A percentile compares a stretch with the other conserved stretches of the same genome.
Conservation (phyloP, 305 asterid species). For the Solanum hybrid region DNA sequence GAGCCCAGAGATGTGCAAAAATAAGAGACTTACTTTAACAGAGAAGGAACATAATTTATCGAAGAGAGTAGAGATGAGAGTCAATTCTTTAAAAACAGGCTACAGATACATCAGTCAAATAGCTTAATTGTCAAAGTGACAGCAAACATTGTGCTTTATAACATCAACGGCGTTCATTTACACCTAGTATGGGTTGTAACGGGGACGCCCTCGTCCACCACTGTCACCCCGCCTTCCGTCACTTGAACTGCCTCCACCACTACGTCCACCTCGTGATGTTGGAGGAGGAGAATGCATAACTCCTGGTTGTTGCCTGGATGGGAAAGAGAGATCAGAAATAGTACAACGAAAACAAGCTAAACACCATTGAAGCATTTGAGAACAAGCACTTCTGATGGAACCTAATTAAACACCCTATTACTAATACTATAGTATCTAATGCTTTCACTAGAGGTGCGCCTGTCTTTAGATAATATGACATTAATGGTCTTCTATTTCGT, state of each 20-base stretch:
- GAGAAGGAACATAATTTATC: neutral
- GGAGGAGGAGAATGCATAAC: constrained; percentile 45
- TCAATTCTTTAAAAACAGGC: neutral
- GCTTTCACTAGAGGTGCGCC: neutral
- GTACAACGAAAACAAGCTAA: neutral
- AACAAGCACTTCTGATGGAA: neutral
- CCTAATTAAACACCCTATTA: neutral
- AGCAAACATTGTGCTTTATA: neutral
- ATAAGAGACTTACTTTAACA: neutral
- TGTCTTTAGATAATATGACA: neutral
- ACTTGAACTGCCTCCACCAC: constrained; percentile 49
- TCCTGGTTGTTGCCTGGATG: constrained; percentile 82
- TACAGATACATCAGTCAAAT: neutral
- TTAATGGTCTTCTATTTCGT: neutral
- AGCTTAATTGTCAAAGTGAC: neutral
- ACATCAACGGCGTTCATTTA: neutral
- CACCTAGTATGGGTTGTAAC: constrained; percentile 64
- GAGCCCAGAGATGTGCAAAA: neutral
- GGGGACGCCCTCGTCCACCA: constrained; percentile 42
- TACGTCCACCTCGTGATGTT: constrained; percentile 54
- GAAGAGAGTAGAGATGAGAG: neutral
- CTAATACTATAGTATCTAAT: neutral
- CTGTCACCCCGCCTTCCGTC: constrained; percentile 61
- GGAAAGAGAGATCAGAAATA: neutral
- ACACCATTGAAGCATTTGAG: neutral